phyloP scores from a whole-genome alignment of 2,329 filamentous ascomycete species.

The Incumbomyces delicatus region DNA sequence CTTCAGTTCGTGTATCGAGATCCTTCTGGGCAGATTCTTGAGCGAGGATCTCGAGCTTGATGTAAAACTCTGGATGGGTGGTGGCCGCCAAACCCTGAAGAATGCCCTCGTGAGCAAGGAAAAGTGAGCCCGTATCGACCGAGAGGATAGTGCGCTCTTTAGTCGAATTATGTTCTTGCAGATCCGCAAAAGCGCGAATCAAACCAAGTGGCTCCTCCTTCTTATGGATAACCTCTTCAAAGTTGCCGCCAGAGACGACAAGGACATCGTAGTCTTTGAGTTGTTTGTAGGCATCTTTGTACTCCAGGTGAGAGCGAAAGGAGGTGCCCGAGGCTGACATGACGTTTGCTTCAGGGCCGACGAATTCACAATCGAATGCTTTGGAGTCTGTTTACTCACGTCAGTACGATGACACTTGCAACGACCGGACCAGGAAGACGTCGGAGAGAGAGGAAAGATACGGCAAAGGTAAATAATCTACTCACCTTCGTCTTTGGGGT shows the following conservation, averaged over 20 bases:
- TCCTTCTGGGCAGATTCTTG: constrained; percentile 62
- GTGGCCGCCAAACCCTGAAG: constrained; percentile 71
- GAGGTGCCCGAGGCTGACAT: constrained; percentile 54
- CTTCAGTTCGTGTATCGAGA: constrained; percentile 67
- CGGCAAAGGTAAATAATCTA: background rate
- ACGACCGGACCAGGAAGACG: background rate
- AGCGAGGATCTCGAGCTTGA: constrained; percentile 71
- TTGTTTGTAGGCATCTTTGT: constrained; percentile 64
- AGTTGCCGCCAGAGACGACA: constrained; percentile 64
- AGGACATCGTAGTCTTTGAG: constrained; percentile 71
- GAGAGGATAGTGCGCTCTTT: constrained; percentile 74
- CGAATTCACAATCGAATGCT: constrained; percentile 46
- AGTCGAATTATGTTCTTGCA: constrained; percentile 67
- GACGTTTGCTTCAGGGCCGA: constrained; percentile 37
- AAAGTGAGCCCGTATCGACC: constrained; percentile 68
- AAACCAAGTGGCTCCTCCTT: constrained; percentile 50
- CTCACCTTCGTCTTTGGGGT: constrained; percentile 42
- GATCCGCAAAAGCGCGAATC: constrained; percentile 66
- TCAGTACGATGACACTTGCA: background rate
- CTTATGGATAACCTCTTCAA: constrained; percentile 51
- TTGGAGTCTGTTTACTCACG: constrained; percentile 33
- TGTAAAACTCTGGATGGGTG: constrained; percentile 71
- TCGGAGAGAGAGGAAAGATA: background rate
- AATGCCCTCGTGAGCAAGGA: constrained; percentile 67
- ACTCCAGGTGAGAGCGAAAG: constrained; percentile 65